phyloP scores from a whole-genome alignment of 805 yeast species.

The Nakazawaea ernobii region DNA sequence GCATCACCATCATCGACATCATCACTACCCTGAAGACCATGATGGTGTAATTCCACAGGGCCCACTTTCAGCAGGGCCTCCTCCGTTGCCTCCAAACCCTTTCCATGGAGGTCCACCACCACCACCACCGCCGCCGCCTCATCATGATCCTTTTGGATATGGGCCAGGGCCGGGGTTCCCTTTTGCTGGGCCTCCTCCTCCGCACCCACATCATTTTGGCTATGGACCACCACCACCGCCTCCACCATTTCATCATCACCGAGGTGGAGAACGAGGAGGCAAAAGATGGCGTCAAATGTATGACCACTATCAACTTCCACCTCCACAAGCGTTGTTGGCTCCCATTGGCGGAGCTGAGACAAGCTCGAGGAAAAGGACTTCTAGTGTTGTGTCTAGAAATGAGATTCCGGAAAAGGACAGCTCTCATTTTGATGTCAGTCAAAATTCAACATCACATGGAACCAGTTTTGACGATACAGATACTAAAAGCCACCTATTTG shows the following conservation, averaged over 20 bases:
- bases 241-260: slow-evolving; percentile 13
- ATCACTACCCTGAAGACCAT: slow-evolving; percentile 6
- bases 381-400: neutral
- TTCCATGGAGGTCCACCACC: slow-evolving; percentile 22
- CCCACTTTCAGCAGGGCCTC: slow-evolving; percentile 10
- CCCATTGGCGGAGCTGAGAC: neutral
- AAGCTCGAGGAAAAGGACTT: neutral
- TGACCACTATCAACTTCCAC: slow-evolving; percentile 12
- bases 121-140: slow-evolving; percentile 13
- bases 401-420: neutral
- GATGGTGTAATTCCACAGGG: slow-evolving; percentile 1
- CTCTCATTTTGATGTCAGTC: too few species aligned
- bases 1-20: slow-evolving; percentile 8
- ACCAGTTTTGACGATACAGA: neutral
- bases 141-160: slow-evolving; percentile 1
- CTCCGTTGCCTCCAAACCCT: slow-evolving; percentile 12
- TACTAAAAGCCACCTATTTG: slow-evolving; percentile 23
- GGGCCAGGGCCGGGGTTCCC: neutral
- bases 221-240: slow-evolving; percentile 10
- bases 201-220: slow-evolving; percentile 3
- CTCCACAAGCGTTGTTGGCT: slow-evolving; percentile 14
- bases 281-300: neutral
- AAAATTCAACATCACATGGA: neutral
- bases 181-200: slow-evolving; percentile 15
- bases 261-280: slow-evolving; percentile 4